Percentiles rank a stretch among this genome's conserved stretches.
phyloP scores from a whole-genome alignment of 148 eudicot species.

The Mesembryanthemum crystallinum region DNA sequence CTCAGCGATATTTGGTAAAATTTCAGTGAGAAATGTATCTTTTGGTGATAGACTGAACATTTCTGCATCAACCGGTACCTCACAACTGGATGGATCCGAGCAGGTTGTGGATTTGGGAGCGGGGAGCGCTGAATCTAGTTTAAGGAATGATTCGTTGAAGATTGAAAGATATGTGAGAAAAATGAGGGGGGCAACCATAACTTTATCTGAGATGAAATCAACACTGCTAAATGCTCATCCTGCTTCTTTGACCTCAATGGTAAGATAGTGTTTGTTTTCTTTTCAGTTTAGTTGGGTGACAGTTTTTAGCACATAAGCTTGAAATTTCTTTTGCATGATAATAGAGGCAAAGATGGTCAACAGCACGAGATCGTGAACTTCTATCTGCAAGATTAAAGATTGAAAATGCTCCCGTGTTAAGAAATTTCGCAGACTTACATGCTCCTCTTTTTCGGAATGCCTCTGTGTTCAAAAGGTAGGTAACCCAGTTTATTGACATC shows the following conservation, averaged over 20 bases:
- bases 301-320: not conserved
- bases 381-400: conserved; percentile 51
- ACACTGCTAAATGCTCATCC: conserved; percentile 35
- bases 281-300: not conserved
- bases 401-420: conserved; percentile 46
- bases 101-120: conserved; percentile 15
- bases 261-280: conserved; percentile 26
- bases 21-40: not conserved
- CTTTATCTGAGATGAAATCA: conserved; percentile 52
- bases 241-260: conserved; percentile 32
- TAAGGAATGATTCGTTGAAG: conserved; percentile 24
- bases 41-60: not conserved
- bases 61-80: not conserved
- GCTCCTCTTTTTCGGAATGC: conserved; percentile 58
- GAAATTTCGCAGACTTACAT: conserved; percentile 38
- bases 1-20: not conserved
- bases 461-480: conserved; percentile 70
- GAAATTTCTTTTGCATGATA: conserved; percentile 18
- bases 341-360: conserved; percentile 42
- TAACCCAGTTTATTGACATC: not conserved
- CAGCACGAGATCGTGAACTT: conserved; percentile 55
- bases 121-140: conserved; percentile 12
- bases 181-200: conserved; percentile 35
- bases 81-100: not conserved
- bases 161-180: conserved; percentile 31